Evolutionary conservation across 768 basidiomycete species (phyloP).

Genomic region (Holtermannia corniformis): DNA sequence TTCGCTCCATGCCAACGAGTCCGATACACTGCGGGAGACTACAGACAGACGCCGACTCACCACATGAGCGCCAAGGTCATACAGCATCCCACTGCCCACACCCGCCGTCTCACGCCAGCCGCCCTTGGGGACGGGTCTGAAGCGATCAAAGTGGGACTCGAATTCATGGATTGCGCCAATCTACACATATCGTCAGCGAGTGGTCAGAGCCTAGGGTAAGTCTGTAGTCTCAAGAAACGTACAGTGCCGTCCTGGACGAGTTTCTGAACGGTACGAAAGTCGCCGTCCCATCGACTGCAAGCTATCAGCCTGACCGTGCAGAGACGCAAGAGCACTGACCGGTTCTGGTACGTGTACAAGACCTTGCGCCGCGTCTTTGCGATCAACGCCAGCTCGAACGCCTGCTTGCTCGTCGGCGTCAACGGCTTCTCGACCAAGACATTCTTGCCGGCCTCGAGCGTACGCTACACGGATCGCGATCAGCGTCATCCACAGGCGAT

Average conservation of each 20-base stretch:
- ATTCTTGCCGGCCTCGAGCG: conserved; percentile 25
- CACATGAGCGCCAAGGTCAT: conserved; percentile 70
- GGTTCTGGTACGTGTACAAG: conserved; percentile 34
- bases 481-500: not conserved
- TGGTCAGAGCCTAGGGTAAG: no score
- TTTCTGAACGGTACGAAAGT: conserved; percentile 33
- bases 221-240: conserved; percentile 26
- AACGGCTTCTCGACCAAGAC: conserved; percentile 37
- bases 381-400: conserved; percentile 20
- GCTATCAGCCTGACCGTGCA: not conserved
- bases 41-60: no score
- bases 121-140: conserved; percentile 45
- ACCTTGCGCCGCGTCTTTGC: conserved; percentile 23
- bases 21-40: no score
- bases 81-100: conserved; percentile 58
- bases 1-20: no score
- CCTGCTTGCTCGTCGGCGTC: conserved; percentile 20
- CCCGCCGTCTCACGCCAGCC: conserved; percentile 67
- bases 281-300: conserved; percentile 36
- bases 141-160: conserved; percentile 46
- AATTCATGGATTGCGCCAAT: conserved; percentile 39
- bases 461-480: not conserved
- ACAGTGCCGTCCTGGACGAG: conserved; percentile 20
- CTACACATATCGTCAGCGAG: conserved; percentile 40
- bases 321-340: not conserved